Evolutionary conservation across 106 monocot species (phyloP).

Genomic region (Gastrodia elata): DNA sequence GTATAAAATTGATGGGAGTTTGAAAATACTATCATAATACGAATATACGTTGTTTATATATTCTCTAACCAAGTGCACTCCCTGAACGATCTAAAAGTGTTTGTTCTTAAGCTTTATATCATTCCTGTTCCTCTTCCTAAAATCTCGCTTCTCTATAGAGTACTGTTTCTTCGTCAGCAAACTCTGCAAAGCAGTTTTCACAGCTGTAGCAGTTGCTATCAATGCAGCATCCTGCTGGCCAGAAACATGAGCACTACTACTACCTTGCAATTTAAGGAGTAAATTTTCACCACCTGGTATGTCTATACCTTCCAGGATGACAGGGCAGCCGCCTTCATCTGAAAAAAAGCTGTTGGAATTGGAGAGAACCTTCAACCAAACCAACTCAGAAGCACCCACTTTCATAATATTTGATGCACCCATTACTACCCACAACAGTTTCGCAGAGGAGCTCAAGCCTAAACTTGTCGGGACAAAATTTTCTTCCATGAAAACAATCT

Average conservation of each 20-base stretch:
- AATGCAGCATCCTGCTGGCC: conserved; percentile 33
- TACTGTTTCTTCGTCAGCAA: conserved; percentile 85
- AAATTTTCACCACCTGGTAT: conserved; percentile 57
- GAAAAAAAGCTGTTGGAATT: conserved; percentile 10
- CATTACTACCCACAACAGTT: conserved; percentile 68
- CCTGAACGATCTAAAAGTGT: neutral
- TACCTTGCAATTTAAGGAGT: conserved; percentile 62
- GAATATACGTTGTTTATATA: neutral
- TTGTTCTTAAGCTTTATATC: conserved; percentile 47
- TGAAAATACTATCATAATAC: neutral
- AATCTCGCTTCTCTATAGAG: conserved; percentile 67
- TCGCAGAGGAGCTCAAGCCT: conserved; percentile 21
- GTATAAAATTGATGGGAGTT: neutral
- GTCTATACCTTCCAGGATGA: conserved; percentile 33
- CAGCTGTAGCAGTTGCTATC: conserved; percentile 29
- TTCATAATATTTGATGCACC: conserved; percentile 56
- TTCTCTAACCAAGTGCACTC: neutral
- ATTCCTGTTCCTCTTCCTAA: conserved; percentile 65
- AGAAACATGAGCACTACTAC: conserved; percentile 40
- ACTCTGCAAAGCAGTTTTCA: conserved; percentile 60
- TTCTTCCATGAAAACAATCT: conserved; percentile 54
- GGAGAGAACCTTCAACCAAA: conserved; percentile 37
- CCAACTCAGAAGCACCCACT: conserved; percentile 11
- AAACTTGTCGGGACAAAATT: conserved; percentile 73
- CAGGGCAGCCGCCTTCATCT: conserved; percentile 12